Evolutionary conservation across 768 basidiomycete genomes (phyloP), one percentile per base, ranked within the genome.

Genomic region (Leccinum subtestaceum): DNA sequence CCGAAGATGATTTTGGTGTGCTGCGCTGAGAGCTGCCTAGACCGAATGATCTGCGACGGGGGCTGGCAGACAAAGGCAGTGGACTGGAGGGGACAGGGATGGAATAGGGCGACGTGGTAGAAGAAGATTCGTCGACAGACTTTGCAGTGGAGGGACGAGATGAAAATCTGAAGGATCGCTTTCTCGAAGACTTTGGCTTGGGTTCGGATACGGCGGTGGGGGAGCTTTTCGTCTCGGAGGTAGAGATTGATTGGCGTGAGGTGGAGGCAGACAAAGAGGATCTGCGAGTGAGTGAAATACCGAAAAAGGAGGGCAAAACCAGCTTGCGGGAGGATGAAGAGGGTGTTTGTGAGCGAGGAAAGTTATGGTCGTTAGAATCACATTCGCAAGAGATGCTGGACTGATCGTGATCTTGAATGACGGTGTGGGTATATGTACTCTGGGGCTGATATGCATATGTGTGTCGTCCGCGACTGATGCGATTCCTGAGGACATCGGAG

Each of bases 401-500:
- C 3, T 57, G 65, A 27, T 65, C 60, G 53, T 63, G 62, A 55
- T 67, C 60, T 47, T 31, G 29, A 25, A 36, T 8, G n/a, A 55
- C 53, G 3, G 59, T 47, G 45, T 57, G 63, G 53, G 63, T 55
- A 47, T 71, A 60, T 0, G 55, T 49, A 29, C 43, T 61, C 48
- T 57, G 65, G 23, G 58, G 49, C 27, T 56, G 64, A 60, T 51
- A 51, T 25, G 58, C 40, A 38, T 69, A 71, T 15, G 62, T 58
- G 40, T 63, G 61, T 52, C 67, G 68, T 11, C 51, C 52, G 34
- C 51, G 56, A 15, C 59, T 58, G 21, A 61, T 7, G 49, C 65
- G 67, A n/a, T 61, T 64, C 58, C 65, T 60, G 31, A 63, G n/a
- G 21, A 56, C 47, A 73, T 83, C 72, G 25, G 82, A 82, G 0